Conservation (phyloP, 2,329 filamentous ascomycete genomes). For the Dichotomopilus funicola region DNA sequence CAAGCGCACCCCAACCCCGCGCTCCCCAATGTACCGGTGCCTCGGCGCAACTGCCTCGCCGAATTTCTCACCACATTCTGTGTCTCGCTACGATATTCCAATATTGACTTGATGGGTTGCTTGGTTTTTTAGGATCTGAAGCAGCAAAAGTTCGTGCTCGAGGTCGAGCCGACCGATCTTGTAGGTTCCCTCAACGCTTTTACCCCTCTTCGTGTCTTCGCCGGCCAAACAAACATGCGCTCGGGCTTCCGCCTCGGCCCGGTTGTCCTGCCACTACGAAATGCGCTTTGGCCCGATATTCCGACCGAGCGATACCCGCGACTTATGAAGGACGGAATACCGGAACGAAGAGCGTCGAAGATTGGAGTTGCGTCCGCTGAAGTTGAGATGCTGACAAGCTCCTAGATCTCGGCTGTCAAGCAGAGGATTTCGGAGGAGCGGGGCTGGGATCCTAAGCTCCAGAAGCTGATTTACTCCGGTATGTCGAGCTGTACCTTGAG, state of each 20-base stretch:
- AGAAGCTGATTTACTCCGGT: slow-evolving; percentile 99
- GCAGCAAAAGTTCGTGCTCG: slow-evolving; percentile 96
- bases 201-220: slow-evolving; percentile 26
- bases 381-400: slow-evolving; percentile 11
- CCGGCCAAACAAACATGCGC: background rate
- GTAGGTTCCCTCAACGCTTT: slow-evolving; percentile 46
- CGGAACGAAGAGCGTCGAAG: too few relatives aligned
- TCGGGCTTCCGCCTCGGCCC: slow-evolving; percentile 20
- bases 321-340: too few relatives aligned
- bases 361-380: too few relatives aligned
- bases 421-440: slow-evolving; percentile 87
- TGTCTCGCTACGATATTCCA: background rate
- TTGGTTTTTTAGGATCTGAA: slow-evolving; percentile 73
- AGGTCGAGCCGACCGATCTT: slow-evolving; percentile 86
- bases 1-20: background rate
- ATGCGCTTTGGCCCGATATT: background rate
- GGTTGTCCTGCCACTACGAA: slow-evolving; percentile 13
- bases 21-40: background rate
- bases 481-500: slow-evolving; percentile 28
- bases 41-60: background rate
- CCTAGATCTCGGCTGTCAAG: slow-evolving; percentile 77
- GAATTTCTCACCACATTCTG: background rate
- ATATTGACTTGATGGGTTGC: slow-evolving; percentile 18
- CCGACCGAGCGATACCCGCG: too few relatives aligned
- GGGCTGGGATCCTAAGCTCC: slow-evolving; percentile 82